A percentile compares a stretch with the other conserved stretches of the same genome.
Evolutionary conservation across 148 eudicot genomes (phyloP).

Genomic region (Gaultheria prostrata): DNA sequence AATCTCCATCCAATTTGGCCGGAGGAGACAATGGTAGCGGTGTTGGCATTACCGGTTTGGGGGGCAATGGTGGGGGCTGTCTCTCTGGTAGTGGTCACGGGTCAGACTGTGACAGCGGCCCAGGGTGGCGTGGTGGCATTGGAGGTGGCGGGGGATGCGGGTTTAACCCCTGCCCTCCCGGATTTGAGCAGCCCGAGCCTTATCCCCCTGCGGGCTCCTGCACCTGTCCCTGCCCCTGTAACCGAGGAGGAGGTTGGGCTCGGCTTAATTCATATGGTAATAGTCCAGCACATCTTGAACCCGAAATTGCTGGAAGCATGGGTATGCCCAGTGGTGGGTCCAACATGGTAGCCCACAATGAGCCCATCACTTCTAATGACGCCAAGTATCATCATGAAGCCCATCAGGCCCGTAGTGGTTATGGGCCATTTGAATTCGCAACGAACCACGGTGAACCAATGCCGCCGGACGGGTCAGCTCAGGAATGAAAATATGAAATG

Average conservation of each 20-base stretch:
- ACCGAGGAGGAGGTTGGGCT: background rate
- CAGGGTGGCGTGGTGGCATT: too few species aligned
- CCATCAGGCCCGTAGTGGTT: background rate
- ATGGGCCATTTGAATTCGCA: background rate
- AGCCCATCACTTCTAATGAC: background rate
- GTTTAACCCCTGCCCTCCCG: background rate
- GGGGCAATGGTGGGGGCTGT: background rate
- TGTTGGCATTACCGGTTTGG: background rate
- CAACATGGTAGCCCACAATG: background rate
- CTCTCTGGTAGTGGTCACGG: too few species aligned
- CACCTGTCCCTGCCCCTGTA: background rate
- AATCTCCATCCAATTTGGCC: background rate
- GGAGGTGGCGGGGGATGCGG: too few species aligned
- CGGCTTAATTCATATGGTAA: background rate
- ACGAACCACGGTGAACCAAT: background rate
- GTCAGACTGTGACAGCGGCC: too few species aligned
- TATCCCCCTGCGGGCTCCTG: too few species aligned
- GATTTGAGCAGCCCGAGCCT: background rate
- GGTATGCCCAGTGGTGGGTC: background rate
- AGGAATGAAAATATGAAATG: background rate
- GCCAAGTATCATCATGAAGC: background rate
- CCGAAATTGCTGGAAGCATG: background rate
- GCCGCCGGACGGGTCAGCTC: background rate
- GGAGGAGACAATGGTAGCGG: background rate
- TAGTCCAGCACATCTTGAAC: background rate